These are phyloP conservation scores for Pseudocercospora fuligena DNA, from an alignment of 2,329 filamentous ascomycete genomes.

Conservation along the genomic window DNA sequence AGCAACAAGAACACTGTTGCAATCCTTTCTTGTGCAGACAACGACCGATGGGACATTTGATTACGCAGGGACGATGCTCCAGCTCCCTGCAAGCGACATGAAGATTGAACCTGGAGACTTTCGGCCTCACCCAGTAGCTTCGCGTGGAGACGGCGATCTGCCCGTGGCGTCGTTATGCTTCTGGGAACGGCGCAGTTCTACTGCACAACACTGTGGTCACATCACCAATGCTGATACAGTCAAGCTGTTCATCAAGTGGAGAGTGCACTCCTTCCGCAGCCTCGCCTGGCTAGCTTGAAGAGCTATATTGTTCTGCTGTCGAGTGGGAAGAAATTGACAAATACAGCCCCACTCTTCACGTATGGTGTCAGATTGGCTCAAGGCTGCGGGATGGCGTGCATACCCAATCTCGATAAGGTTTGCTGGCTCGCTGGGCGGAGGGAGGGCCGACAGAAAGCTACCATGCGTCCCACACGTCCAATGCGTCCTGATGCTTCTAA, in stretches of 20 bases:
- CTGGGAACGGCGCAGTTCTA: slow-evolving; percentile 9
- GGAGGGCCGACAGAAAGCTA: neutral
- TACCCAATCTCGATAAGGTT: neutral
- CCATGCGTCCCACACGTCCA: too few relatives aligned
- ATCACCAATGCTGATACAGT: slow-evolving; percentile 11
- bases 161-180: neutral
- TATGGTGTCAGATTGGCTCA: slow-evolving; percentile 16
- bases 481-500: neutral
- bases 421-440: neutral
- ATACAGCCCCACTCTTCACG: slow-evolving; percentile 14
- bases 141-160: slow-evolving; percentile 5
- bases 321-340: slow-evolving; percentile 18
- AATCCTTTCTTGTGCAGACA: neutral
- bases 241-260: neutral
- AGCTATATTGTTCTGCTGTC: neutral
- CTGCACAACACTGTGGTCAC: slow-evolving; percentile 19
- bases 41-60: neutral
- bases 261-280: neutral
- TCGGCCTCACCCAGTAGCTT: neutral
- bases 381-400: slow-evolving; percentile 10
- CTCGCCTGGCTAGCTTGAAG: neutral
- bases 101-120: neutral
- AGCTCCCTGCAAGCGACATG: neutral
- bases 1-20: neutral
- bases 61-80: neutral